These are phyloP conservation scores for Aspergillus haitiensis DNA, from an alignment of 495 filamentous ascomycete genomes.

Conservation along the genomic window DNA sequence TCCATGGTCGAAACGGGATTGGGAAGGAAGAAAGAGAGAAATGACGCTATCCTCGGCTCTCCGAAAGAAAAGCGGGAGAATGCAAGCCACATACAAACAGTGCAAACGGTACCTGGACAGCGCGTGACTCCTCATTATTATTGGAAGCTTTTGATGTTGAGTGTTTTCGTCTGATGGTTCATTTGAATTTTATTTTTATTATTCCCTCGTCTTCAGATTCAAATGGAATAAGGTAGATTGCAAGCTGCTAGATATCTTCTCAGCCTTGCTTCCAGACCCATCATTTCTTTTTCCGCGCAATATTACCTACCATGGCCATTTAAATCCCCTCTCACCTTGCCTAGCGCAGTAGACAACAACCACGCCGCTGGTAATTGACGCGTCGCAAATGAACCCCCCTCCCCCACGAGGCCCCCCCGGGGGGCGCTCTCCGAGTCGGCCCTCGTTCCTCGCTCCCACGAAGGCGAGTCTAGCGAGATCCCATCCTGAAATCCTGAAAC, in stretches of 20 bases:
- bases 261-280: background rate
- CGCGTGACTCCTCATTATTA: background rate
- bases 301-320: slow-evolving; percentile 7
- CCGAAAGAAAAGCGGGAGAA: background rate
- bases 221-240: too few species aligned
- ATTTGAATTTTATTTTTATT: too few species aligned
- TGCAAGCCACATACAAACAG: slow-evolving; percentile 33
- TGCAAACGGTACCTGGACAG: slow-evolving; percentile 33
- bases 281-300: background rate
- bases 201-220: too few species aligned
- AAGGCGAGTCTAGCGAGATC: slow-evolving; percentile 63
- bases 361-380: slow-evolving; percentile 19
- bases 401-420: slow-evolving; percentile 28
- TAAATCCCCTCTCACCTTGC: slow-evolving; percentile 55
- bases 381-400: slow-evolving; percentile 32
- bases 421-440: slow-evolving; percentile 37
- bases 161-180: too few species aligned
- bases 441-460: slow-evolving; percentile 67
- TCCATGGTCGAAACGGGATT: slow-evolving; percentile 31
- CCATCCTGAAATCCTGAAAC: slow-evolving; percentile 58
- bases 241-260: too few species aligned
- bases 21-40: background rate
- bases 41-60: slow-evolving; percentile 1
- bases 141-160: too few species aligned
- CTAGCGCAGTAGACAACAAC: slow-evolving; percentile 57